Percentiles rank a stretch among this genome's conserved stretches.
phyloP scores from a whole-genome alignment of 2,329 filamentous ascomycete species.

The Aulographum hederae region DNA sequence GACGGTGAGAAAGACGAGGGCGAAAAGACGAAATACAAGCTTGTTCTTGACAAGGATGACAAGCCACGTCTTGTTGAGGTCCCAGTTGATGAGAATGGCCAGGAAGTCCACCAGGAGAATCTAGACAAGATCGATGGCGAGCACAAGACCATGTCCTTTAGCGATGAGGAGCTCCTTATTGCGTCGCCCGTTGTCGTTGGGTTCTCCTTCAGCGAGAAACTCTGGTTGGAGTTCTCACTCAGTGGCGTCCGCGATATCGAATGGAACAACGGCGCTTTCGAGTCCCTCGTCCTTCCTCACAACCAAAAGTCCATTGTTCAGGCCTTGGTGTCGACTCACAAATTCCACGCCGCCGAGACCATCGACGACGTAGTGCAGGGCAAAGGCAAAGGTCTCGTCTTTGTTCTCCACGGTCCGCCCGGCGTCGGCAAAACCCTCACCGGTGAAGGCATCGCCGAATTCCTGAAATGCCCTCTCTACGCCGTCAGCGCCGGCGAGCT shows the following conservation, averaged over 20 bases:
- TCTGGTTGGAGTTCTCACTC: constrained; percentile 29
- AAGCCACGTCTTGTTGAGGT: constrained; percentile 33
- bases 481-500: constrained; percentile 70
- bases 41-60: constrained; percentile 29
- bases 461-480: constrained; percentile 66
- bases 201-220: constrained; percentile 28
- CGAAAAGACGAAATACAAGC: constrained; percentile 16
- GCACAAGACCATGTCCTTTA: constrained; percentile 33
- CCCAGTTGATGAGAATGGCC: constrained; percentile 34
- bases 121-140: constrained; percentile 34
- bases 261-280: constrained; percentile 27
- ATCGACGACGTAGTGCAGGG: constrained; percentile 34
- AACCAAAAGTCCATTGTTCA: constrained; percentile 29
- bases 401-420: constrained; percentile 67
- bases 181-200: constrained; percentile 24
- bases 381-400: constrained; percentile 72
- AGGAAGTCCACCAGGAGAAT: constrained; percentile 34
- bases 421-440: constrained; percentile 83
- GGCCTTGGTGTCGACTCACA: constrained; percentile 40
- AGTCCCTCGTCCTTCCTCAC: constrained; percentile 27
- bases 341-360: constrained; percentile 44
- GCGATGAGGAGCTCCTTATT: constrained; percentile 16
- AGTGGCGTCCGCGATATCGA: constrained; percentile 21
- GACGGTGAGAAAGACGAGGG: constrained; percentile 10
- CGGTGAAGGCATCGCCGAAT: constrained; percentile 69